phyloP scores from a whole-genome alignment of 441 rosid genomes.

The Adansonia madagascariensis region DNA sequence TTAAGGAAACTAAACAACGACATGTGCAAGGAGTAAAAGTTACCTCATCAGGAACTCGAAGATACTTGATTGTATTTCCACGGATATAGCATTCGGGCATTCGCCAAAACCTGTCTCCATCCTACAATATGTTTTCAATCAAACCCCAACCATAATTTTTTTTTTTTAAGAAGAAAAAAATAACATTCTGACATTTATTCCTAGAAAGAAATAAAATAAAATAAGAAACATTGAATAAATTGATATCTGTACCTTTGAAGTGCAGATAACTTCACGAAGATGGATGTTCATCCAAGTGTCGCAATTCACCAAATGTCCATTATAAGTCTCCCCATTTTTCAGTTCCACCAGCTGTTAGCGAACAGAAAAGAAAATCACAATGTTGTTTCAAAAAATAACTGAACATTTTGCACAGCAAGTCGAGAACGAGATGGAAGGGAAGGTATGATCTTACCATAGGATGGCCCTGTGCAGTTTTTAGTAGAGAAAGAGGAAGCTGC shows the following conservation, averaged over 20 bases:
- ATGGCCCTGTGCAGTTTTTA: constrained; percentile 95
- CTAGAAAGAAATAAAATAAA: constrained; percentile 4
- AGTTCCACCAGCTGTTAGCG: constrained; percentile 83
- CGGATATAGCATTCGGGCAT: constrained; percentile 98
- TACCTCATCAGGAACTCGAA: constrained; percentile 95
- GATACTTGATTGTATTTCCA: constrained; percentile 95
- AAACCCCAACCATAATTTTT: constrained; percentile 13
- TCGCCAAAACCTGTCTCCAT: constrained; percentile 97
- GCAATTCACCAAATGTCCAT: constrained; percentile 94
- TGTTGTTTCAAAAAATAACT: background rate
- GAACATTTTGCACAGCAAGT: background rate
- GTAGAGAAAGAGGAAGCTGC: constrained; percentile 95
- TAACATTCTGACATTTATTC: background rate
- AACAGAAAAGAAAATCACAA: background rate
- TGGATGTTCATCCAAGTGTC: constrained; percentile 99
- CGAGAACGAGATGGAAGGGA: background rate
- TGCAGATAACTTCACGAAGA: constrained; percentile 97
- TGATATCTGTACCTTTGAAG: constrained; percentile 68
- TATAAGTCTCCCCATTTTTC: constrained; percentile 96
- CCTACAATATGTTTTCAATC: constrained; percentile 48
- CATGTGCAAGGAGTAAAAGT: background rate
- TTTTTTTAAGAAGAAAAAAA: background rate
- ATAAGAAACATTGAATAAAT: background rate
- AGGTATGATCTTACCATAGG: constrained; percentile 66
- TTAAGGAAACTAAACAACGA: background rate